Conservation (phyloP, 805 yeast species). For the Candida gorgasii region DNA sequence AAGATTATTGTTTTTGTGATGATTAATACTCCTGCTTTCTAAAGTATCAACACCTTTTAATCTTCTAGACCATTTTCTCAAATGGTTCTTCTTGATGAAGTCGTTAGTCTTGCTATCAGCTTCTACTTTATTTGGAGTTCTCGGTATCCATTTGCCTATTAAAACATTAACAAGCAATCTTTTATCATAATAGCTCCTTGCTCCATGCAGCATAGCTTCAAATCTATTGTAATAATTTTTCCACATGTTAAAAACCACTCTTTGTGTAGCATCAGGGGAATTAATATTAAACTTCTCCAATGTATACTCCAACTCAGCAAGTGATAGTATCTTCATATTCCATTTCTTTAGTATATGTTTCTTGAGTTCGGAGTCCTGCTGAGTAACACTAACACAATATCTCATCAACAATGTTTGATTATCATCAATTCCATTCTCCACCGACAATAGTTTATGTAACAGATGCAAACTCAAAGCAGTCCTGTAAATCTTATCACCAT, state of each 20-base stretch:
- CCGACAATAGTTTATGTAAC: slow-evolving; percentile 24
- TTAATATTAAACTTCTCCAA: neutral
- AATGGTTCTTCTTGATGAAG: neutral
- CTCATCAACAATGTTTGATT: slow-evolving; percentile 33
- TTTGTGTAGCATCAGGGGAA: neutral
- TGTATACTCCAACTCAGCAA: slow-evolving; percentile 13
- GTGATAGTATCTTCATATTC: slow-evolving; percentile 21
- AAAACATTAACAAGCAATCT: slow-evolving; percentile 10
- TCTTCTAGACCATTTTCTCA: slow-evolving; percentile 1
- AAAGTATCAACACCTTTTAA: neutral
- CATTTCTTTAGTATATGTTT: slow-evolving; percentile 19
- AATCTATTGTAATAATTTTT: slow-evolving; percentile 1
- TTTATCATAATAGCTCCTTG: slow-evolving; percentile 13
- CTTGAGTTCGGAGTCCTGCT: slow-evolving; percentile 5
- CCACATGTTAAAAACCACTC: slow-evolving; percentile 17
- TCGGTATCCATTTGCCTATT: slow-evolving; percentile 6
- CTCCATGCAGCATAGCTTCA: slow-evolving; percentile 4
- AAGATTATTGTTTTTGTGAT: neutral
- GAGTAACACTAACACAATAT: slow-evolving; percentile 22
- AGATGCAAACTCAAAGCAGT: slow-evolving; percentile 23
- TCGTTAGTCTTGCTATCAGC: neutral
- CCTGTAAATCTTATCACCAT: slow-evolving; percentile 18
- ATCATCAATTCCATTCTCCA: neutral
- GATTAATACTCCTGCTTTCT: neutral
- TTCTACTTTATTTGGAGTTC: neutral